A percentile compares a stretch with the other conserved stretches of the same genome.
These are phyloP conservation scores for Arabidopsis arenosa DNA, from an alignment of 345 rosid genomes.

Conservation along the genomic window DNA sequence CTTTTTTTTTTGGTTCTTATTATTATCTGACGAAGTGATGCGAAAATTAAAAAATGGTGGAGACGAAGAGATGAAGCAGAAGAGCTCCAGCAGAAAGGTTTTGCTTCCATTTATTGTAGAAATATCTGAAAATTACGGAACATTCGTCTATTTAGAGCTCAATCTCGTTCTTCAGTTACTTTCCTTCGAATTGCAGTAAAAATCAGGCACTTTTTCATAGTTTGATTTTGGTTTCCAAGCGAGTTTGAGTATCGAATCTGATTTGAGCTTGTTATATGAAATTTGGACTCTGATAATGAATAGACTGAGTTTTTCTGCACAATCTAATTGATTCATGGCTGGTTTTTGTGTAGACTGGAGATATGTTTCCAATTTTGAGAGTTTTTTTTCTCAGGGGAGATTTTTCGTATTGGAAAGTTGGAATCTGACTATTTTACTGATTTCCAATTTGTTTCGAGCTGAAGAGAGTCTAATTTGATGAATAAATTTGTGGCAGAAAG, in stretches of 20 bases:
- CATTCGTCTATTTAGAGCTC: background rate
- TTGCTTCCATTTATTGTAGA: too few species aligned
- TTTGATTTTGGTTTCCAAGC: constrained; percentile 20
- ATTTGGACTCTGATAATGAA: background rate
- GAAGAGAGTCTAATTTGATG: background rate
- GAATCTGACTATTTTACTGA: background rate
- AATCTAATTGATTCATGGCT: background rate
- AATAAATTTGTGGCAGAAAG: background rate
- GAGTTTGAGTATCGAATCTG: background rate
- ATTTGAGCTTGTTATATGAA: background rate
- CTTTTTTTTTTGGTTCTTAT: background rate
- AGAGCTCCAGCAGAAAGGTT: constrained; percentile 1
- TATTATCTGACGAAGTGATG: background rate
- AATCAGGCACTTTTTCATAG: background rate
- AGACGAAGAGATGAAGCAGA: constrained; percentile 26
- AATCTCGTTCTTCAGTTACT: background rate
- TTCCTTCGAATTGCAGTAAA: background rate
- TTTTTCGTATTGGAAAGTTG: background rate
- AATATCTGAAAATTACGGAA: too few species aligned
- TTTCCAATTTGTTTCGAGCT: constrained; percentile 11
- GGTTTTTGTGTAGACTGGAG: background rate
- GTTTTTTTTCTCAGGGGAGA: background rate
- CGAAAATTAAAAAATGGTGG: background rate
- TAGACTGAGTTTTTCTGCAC: background rate
- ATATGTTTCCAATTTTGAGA: background rate